Conservation (phyloP, 2,329 filamentous ascomycete species). For the Epichloe baconii region DNA sequence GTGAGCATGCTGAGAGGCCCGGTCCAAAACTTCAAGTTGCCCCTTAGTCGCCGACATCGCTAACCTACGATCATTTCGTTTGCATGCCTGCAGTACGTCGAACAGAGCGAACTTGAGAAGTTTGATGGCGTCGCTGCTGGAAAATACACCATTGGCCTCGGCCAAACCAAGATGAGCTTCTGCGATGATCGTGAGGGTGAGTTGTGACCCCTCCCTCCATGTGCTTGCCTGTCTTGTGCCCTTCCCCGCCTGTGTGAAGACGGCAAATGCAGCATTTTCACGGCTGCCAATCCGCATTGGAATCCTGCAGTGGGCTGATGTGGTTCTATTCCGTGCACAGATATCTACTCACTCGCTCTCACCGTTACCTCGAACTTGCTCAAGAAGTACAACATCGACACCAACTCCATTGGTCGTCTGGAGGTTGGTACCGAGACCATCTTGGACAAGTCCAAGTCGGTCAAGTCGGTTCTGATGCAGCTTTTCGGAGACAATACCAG, state of each 20-base stretch:
- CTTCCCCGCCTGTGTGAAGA: neutral
- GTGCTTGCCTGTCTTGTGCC: slow-evolving; percentile 3
- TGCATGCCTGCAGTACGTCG: slow-evolving; percentile 53
- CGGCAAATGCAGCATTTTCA: neutral
- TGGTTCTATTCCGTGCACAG: slow-evolving; percentile 27
- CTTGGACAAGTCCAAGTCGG: slow-evolving; percentile 81
- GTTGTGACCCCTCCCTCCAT: slow-evolving; percentile 14
- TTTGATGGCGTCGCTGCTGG: slow-evolving; percentile 71
- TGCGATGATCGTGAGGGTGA: slow-evolving; percentile 79
- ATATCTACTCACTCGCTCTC: slow-evolving; percentile 78
- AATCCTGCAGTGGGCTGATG: neutral
- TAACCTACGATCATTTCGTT: slow-evolving; percentile 10
- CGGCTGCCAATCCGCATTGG: neutral
- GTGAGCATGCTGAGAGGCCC: neutral
- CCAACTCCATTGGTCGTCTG: slow-evolving; percentile 63
- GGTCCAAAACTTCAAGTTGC: slow-evolving; percentile 4
- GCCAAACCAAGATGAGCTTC: slow-evolving; percentile 87
- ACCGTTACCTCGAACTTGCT: slow-evolving; percentile 67
- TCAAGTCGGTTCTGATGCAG: slow-evolving; percentile 82
- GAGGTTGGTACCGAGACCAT: slow-evolving; percentile 81
- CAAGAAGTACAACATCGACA: slow-evolving; percentile 72
- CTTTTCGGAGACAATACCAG: slow-evolving; percentile 74
- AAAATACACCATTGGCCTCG: slow-evolving; percentile 85
- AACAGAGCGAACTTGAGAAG: slow-evolving; percentile 71
- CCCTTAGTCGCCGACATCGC: slow-evolving; percentile 12